Conservation (phyloP, 2,329 filamentous ascomycete genomes). For the Neonectria ditissima region DNA sequence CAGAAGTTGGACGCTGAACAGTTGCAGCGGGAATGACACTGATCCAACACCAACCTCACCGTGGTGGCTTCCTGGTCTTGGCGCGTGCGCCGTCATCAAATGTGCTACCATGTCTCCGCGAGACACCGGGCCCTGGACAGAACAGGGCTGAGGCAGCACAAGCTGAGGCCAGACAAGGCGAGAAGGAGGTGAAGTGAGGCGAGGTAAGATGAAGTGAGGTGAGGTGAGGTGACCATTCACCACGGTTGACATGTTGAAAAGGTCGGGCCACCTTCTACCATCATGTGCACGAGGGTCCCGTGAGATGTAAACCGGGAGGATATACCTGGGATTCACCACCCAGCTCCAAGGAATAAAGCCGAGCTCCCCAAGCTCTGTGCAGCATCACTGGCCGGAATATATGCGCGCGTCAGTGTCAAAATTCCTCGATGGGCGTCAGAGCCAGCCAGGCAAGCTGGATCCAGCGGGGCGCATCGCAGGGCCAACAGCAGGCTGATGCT, state of each 20-base stretch:
- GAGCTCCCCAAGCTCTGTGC: neutral
- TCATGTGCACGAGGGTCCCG: constrained; percentile 30
- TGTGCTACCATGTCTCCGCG: neutral
- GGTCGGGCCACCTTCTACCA: constrained; percentile 35
- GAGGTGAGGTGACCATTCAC: constrained; percentile 36
- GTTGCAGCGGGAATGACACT: neutral
- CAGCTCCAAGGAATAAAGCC: constrained; percentile 8
- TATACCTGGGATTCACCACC: constrained; percentile 5
- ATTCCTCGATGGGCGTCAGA: constrained; percentile 7
- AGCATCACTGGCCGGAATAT: constrained; percentile 4
- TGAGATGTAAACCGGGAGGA: constrained; percentile 22
- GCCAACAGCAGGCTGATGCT: constrained; percentile 39
- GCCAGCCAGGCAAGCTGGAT: constrained; percentile 8
- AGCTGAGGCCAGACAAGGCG: constrained; percentile 31
- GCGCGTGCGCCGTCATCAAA: constrained; percentile 1
- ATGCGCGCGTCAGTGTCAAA: constrained; percentile 16
- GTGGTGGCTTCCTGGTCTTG: constrained; percentile 2
- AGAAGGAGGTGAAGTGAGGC: constrained; percentile 25
- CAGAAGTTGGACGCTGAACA: neutral
- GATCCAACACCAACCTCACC: neutral
- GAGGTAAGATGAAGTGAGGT: constrained; percentile 31
- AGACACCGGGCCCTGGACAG: neutral
- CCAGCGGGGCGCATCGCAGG: constrained; percentile 29
- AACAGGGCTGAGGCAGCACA: constrained; percentile 14
- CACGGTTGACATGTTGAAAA: constrained; percentile 30